Evolutionary conservation across 352 stramenopile species (phyloP).

Genomic region (Phytophthora vignae): DNA sequence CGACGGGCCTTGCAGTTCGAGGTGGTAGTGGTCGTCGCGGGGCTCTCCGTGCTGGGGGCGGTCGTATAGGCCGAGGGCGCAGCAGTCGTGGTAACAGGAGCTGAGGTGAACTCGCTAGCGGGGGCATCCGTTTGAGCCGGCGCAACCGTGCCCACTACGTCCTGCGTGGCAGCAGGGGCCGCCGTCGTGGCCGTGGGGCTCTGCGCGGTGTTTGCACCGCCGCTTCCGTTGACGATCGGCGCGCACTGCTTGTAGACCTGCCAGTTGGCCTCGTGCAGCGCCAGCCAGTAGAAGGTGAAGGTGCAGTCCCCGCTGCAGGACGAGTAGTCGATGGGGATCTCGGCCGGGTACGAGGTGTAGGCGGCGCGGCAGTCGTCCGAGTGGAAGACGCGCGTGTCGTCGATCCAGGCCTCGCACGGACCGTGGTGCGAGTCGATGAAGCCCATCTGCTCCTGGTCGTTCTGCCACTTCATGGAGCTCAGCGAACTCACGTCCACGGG

Average conservation of each 20-base stretch:
- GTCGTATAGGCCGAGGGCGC: conserved; percentile 17
- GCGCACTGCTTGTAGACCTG: conserved; percentile 66
- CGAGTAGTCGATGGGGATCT: conserved; percentile 62
- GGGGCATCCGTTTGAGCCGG: conserved; percentile 13
- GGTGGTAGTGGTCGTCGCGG: conserved; percentile 5
- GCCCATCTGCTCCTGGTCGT: conserved; percentile 49
- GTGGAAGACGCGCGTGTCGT: conserved; percentile 45
- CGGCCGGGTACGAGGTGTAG: conserved; percentile 52
- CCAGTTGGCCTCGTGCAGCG: conserved; percentile 59
- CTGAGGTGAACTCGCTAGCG: conserved; percentile 19
- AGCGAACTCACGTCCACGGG: conserved; percentile 46
- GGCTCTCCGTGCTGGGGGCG: conserved; percentile 10
- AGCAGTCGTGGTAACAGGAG: conserved; percentile 11
- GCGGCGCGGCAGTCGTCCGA: conserved; percentile 49
- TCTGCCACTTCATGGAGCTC: conserved; percentile 57
- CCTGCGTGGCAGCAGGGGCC: conserved; percentile 6
- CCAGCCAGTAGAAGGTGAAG: conserved; percentile 73
- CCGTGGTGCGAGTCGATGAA: conserved; percentile 57
- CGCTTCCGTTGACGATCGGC: conserved; percentile 39
- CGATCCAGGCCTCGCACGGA: conserved; percentile 61
- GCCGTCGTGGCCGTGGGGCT: conserved; percentile 11
- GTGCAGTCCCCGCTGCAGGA: conserved; percentile 55
- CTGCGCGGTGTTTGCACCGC: conserved; percentile 17
- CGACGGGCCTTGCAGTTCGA: conserved; percentile 32
- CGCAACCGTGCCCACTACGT: not conserved